These are phyloP conservation scores for Saururus chinensis DNA, from an alignment of 164 flowering plant genomes.

Conservation along the genomic window DNA sequence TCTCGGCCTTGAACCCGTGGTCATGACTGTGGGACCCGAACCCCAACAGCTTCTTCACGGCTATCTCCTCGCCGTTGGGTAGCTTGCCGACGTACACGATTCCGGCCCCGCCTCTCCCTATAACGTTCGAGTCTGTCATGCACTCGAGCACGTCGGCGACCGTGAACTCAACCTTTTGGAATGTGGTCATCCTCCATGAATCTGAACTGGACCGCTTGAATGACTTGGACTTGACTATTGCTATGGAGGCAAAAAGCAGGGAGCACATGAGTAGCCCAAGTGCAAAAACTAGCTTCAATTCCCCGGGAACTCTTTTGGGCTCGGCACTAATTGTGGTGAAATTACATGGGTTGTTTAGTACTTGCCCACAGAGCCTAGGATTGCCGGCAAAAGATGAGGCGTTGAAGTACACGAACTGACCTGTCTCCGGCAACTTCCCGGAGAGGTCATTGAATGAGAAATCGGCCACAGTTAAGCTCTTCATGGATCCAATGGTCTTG, in stretches of 20 bases:
- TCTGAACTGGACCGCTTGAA: conserved; percentile 24
- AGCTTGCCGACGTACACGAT: conserved; percentile 72
- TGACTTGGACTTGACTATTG: conserved; percentile 55
- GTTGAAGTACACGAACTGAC: conserved; percentile 76
- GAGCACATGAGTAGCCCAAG: conserved; percentile 67
- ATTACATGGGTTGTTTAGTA: conserved; percentile 72
- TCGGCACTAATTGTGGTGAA: conserved; percentile 18
- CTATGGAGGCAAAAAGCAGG: conserved; percentile 48
- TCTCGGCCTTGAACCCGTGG: conserved; percentile 76
- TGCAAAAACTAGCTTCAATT: conserved; percentile 69
- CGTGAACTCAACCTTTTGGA: conserved; percentile 59
- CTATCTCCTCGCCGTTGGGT: conserved; percentile 70
- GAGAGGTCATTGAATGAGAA: conserved; percentile 89
- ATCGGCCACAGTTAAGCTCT: conserved; percentile 75
- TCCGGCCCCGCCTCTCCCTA: conserved; percentile 92
- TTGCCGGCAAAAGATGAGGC: conserved; percentile 79
- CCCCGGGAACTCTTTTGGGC: conserved; percentile 19
- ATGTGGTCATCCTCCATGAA: conserved; percentile 79
- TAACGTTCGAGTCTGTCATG: conserved; percentile 71
- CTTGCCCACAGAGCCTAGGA: conserved; percentile 64
- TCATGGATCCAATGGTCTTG: conserved; percentile 63
- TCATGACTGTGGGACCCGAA: conserved; percentile 48
- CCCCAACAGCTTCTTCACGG: conserved; percentile 63
- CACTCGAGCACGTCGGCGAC: conserved; percentile 62
- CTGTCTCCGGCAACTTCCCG: conserved; percentile 70